Evolutionary conservation across 176 grass and related monocot species (phyloP), one percentile per base, ranked within the genome.

Genomic region (Raddia distichophylla): DNA sequence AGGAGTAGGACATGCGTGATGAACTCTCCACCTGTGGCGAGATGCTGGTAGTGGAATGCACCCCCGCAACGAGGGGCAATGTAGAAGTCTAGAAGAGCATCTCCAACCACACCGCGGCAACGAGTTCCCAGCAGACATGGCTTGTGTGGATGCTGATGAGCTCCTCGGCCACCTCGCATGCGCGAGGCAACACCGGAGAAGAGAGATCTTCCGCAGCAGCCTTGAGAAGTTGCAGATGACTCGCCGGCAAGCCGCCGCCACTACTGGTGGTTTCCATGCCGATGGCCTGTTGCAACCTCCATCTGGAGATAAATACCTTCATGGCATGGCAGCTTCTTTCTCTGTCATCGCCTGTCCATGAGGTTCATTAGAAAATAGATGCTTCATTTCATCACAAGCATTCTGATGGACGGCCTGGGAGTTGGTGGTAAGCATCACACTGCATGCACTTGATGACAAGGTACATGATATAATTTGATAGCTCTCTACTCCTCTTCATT

Each of bases 31-130:
- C 76, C 62, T 0, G 61, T 67, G 76, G 9, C 8, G 0, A 66
- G 62, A 54, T 54, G 61, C 1, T 54, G 0, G 5, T 54, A 42
- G n/a, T 79, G 62, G 48, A 79, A 79, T 15, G 45, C 10, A 14
- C 9, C 16, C 5, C 76, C 76, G 3, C 61, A 65, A 52, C 76
- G 76, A 54, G 76, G 61, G 0, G 47, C 33, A 5, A 0, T 42
- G 76, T n/a, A n/a, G n/a, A n/a, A n/a, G n/a, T n/a, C n/a, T 53
- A 79, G 10, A 4, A 79, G 19, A 79, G 9, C 76, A 79, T 71
- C 47, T 51, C 68, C 11, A 2, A 3, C 47, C 47, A 65, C 76
- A 65, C 47, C 10, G 15, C 22, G 1, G 32, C 46, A 0, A 53
- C 65, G 27, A 78, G 76, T 1, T n/a, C 76, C 76, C 76, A 78